Conservation (phyloP, 2,329 filamentous ascomycete species). For the Pseudogymnoascus sp. region DNA sequence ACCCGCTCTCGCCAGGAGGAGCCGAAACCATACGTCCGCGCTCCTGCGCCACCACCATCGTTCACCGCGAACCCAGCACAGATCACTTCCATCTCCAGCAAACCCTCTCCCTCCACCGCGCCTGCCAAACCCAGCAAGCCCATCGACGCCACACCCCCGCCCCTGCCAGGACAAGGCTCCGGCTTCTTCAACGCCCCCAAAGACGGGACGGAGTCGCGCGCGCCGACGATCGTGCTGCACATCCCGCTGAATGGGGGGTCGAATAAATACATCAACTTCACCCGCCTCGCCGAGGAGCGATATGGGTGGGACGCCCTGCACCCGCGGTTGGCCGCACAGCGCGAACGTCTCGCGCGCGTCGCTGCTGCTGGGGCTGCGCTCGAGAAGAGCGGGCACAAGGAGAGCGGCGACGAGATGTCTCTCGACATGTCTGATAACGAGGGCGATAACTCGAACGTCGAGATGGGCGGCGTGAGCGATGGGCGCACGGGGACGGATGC, state of each 20-base stretch:
- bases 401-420: conserved; percentile 76
- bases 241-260: conserved; percentile 72
- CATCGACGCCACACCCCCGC: conserved; percentile 45
- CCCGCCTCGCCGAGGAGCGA: conserved; percentile 82
- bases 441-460: conserved; percentile 75
- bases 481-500: conserved; percentile 52
- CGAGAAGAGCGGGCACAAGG: conserved; percentile 61
- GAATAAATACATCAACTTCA: conserved; percentile 93
- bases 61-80: conserved; percentile 14
- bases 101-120: conserved; percentile 28
- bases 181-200: conserved; percentile 36
- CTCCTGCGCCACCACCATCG: conserved; percentile 19
- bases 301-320: conserved; percentile 94
- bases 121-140: conserved; percentile 44
- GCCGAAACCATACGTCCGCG: conserved; percentile 13
- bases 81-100: conserved; percentile 32
- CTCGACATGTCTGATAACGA: conserved; percentile 58
- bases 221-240: conserved; percentile 74
- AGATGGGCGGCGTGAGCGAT: conserved; percentile 64
- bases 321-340: conserved; percentile 79
- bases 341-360: conserved; percentile 78
- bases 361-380: conserved; percentile 80
- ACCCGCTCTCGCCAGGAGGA: conserved; percentile 9
- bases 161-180: conserved; percentile 55
- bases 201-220: conserved; percentile 48